Base-by-base conservation (phyloP, 225 moss, liverwort and hornwort genomes). In the Antitrichia curtipendula region DNA sequence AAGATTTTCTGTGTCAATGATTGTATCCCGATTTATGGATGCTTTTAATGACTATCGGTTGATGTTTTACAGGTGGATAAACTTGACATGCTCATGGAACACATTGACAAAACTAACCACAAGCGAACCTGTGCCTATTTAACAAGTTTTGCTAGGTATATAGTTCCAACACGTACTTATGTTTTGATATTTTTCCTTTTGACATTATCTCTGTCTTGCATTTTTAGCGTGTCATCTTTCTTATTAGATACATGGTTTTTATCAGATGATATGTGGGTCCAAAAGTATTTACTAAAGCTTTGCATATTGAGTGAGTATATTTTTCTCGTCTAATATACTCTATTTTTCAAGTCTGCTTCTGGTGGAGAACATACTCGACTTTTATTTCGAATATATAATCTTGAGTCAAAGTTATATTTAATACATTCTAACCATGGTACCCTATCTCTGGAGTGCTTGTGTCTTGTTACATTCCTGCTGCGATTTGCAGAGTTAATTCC, bases 101-200 rank as follows among this genome's bases (percentile, higher is more conserved):
- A 99, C 86, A 96, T 99, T 83, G 98, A 97, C 84, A 95, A 91
- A 92, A 92, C 94, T n/a, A 97, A 97, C 81, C 95, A 99, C 91
- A 99, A 95, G 95, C 95, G 97, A 56, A 97, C 95, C 53, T 99
- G 97, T 88, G 94, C 97, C 54, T 99, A 99, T 91, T 91, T 99
- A 85, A 99, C 98, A 77, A 99, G 96, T 91, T 96, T 95, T 91
- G 93, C 98, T 76, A 98, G 97, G 98, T 97, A 87, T 75, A 38
- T 71, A 81, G 19, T 71, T 76, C 71, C 62, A 36, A 25, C 62
- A 80, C 56, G 52, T 66, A 17, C 45, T 63, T 64, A 25, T 21
- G 23, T 38, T 53, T 31, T 19, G 36, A 28, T 62, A 49, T 45
- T 23, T 81, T 45, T 54, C 79, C 40, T 81, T 27, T 71, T 66